Percentiles rank a stretch among this genome's conserved stretches.
Evolutionary conservation across 208 protist genomes (phyloP).

Genomic region (Leishmania major): DNA sequence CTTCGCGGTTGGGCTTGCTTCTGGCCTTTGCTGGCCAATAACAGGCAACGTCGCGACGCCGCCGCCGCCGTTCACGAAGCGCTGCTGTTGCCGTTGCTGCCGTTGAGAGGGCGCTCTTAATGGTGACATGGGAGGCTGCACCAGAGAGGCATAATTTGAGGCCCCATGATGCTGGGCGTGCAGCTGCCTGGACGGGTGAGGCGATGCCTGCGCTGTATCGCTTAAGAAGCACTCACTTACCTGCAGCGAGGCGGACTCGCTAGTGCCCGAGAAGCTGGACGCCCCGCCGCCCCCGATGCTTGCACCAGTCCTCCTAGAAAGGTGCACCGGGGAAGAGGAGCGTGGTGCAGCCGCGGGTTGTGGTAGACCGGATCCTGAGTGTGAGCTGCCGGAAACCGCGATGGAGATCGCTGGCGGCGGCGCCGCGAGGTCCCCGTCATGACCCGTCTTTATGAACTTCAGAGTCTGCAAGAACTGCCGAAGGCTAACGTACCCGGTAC

Average conservation of each 20-base stretch:
- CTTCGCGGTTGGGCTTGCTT: not conserved
- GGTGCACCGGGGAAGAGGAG: not conserved
- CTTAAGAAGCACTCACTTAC: not conserved
- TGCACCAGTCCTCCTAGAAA: not conserved
- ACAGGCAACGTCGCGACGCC: not conserved
- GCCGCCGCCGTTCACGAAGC: conserved; percentile 4
- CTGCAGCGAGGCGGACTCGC: conserved; percentile 2
- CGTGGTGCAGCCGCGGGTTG: not conserved
- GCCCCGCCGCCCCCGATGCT: not conserved
- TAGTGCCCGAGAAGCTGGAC: not conserved
- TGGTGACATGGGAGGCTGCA: not conserved
- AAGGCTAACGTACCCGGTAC: conserved; percentile 32
- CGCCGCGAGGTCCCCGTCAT: not conserved
- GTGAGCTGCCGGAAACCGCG: not conserved
- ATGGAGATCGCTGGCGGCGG: not conserved
- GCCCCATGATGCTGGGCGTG: not conserved
- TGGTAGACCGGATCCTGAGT: not conserved
- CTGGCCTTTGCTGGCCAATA: not conserved
- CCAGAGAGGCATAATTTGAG: too few species aligned
- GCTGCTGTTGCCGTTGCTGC: conserved; percentile 13
- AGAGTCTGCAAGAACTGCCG: conserved; percentile 38
- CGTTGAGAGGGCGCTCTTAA: not conserved
- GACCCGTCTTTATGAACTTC: conserved; percentile 17
- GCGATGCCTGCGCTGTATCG: not conserved
- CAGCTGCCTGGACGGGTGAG: not conserved